phyloP scores from a whole-genome alignment of 495 filamentous ascomycete species.

The Neurospora sp. region DNA sequence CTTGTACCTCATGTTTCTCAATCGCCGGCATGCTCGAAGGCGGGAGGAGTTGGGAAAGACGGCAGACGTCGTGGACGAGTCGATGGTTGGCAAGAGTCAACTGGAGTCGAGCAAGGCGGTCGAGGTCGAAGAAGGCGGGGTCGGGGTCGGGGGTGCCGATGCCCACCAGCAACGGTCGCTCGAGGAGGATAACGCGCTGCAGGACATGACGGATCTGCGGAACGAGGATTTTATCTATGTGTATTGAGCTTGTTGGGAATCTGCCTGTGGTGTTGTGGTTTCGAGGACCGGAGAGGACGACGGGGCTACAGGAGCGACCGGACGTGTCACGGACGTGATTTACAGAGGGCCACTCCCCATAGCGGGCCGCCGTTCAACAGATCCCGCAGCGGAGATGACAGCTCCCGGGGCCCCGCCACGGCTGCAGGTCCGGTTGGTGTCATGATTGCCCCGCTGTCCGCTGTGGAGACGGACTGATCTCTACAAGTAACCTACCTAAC shows the following conservation, averaged over 20 bases:
- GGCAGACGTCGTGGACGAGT: conserved; percentile 32
- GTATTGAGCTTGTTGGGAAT: conserved; percentile 22
- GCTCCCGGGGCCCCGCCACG: not conserved
- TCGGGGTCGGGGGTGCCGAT: conserved; percentile 30
- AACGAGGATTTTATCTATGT: conserved; percentile 55
- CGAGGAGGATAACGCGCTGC: conserved; percentile 37
- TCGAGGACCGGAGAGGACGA: no score
- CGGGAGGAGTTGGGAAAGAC: conserved; percentile 35
- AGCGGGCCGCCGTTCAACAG: not conserved
- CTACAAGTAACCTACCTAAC: no score
- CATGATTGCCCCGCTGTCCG: not conserved
- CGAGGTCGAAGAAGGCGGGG: conserved; percentile 39
- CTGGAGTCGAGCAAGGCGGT: conserved; percentile 34
- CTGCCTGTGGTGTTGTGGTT: not conserved
- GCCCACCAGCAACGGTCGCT: conserved; percentile 24
- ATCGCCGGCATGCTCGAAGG: conserved; percentile 34
- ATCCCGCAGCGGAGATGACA: not conserved
- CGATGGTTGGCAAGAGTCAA: conserved; percentile 30
- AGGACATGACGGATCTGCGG: conserved; percentile 43
- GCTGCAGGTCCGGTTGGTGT: not conserved
- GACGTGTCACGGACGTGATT: no score
- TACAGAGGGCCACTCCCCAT: not conserved
- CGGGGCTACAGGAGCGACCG: no score
- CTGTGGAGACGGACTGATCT: not conserved
- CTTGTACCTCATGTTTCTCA: conserved; percentile 39